Percentiles rank a stretch among this genome's conserved stretches.
Evolutionary conservation across 2,329 filamentous ascomycete species (phyloP).

Genomic region (Sclerotinia glacialis): DNA sequence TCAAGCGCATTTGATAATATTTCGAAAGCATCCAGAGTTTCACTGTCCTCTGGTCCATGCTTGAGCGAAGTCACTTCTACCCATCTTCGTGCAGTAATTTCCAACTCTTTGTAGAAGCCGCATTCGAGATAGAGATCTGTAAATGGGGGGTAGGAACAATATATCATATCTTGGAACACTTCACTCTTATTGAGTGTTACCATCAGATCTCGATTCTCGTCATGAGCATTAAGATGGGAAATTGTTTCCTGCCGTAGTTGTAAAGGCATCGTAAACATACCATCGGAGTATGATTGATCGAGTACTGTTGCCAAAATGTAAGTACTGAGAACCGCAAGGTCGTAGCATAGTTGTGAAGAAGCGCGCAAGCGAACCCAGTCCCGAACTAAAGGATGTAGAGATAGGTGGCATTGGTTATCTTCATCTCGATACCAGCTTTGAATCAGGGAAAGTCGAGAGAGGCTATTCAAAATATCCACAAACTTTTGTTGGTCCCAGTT

Average conservation of each 20-base stretch:
- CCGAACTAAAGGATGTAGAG: slow-evolving; percentile 31
- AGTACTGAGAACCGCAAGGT: slow-evolving; percentile 17
- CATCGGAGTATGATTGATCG: neutral
- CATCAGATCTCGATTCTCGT: slow-evolving; percentile 11
- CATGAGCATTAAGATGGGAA: slow-evolving; percentile 22
- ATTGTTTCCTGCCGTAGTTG: slow-evolving; percentile 22
- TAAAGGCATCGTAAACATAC: neutral
- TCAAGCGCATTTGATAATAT: rapidly evolving
- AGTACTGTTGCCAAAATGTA: slow-evolving; percentile 18
- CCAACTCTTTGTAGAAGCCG: neutral
- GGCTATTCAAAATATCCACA: slow-evolving; percentile 23
- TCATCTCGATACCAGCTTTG: slow-evolving; percentile 26
- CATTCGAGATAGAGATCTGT: neutral
- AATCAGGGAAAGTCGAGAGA: slow-evolving; percentile 29
- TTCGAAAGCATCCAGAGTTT: rapidly evolving
- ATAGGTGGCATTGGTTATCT: slow-evolving; percentile 24
- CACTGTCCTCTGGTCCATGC: neutral
- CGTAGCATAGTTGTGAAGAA: slow-evolving; percentile 2
- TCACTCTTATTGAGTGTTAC: neutral
- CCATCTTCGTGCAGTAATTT: neutral
- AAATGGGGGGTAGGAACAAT: neutral
- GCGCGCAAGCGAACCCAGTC: slow-evolving; percentile 33
- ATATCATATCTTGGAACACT: neutral
- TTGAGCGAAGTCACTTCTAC: rapidly evolving
- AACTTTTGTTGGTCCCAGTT: slow-evolving; percentile 27